These are phyloP conservation scores for Crithidia brevicula DNA, from an alignment of 208 protist species.

Conservation along the genomic window DNA sequence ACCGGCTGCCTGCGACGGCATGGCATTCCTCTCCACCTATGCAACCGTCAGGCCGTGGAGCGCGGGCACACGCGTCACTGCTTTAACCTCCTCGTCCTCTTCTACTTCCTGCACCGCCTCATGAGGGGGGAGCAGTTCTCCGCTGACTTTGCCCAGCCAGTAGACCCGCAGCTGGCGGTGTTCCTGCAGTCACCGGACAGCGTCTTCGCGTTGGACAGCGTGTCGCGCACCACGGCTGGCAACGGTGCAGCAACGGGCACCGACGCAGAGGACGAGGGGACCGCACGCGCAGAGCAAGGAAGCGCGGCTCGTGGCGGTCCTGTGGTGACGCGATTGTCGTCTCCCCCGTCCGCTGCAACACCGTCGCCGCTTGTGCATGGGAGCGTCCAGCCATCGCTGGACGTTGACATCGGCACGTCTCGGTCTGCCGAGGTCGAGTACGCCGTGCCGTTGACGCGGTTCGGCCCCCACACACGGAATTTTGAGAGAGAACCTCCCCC, in stretches of 20 bases:
- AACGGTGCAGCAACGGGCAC: not conserved
- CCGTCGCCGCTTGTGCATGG: not conserved
- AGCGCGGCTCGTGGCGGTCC: too few relatives aligned
- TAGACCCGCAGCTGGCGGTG: constrained; percentile 51
- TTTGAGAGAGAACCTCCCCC: too few relatives aligned
- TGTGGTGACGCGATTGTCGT: constrained; percentile 22
- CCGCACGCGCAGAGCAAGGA: too few relatives aligned
- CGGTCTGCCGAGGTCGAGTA: too few relatives aligned
- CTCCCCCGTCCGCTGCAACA: constrained; percentile 4
- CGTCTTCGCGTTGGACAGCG: constrained; percentile 45
- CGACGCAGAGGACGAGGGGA: not conserved
- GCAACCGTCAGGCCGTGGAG: constrained; percentile 43
- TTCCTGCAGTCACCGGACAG: constrained; percentile 71
- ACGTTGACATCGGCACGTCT: too few relatives aligned
- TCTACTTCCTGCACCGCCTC: constrained; percentile 68
- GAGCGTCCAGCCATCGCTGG: too few relatives aligned
- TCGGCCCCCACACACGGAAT: too few relatives aligned
- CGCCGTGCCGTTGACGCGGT: too few relatives aligned
- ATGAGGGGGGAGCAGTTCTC: constrained; percentile 42
- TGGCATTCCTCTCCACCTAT: constrained; percentile 50
- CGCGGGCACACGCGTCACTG: constrained; percentile 54
- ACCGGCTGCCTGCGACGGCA: constrained; percentile 35
- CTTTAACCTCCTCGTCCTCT: constrained; percentile 75
- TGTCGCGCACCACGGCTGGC: not conserved
- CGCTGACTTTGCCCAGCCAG: constrained; percentile 64